A percentile compares a stretch with the other conserved stretches of the same genome.
Evolutionary conservation across 306 rosid genomes (phyloP).

Genomic region (Lagenaria siceraria): DNA sequence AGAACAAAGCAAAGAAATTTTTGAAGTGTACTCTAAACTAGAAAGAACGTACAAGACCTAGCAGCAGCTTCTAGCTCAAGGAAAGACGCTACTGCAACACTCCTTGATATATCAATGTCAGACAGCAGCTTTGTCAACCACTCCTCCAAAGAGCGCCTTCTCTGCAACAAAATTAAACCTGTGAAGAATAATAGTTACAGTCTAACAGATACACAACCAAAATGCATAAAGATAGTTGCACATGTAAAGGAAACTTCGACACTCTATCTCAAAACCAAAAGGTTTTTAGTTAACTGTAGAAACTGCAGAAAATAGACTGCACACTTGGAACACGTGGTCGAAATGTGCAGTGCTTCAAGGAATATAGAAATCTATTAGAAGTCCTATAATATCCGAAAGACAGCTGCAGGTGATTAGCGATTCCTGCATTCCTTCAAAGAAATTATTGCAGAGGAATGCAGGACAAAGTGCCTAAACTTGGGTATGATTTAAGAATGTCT

Average conservation of each 20-base stretch:
- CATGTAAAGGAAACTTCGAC: background rate
- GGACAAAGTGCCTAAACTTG: background rate
- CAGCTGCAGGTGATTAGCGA: background rate
- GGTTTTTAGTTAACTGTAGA: background rate
- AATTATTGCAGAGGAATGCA: background rate
- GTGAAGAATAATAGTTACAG: slow-evolving; percentile 19
- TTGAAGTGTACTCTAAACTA: slow-evolving; percentile 13
- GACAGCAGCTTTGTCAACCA: slow-evolving; percentile 83
- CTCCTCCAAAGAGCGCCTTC: slow-evolving; percentile 95
- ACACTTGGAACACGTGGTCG: background rate
- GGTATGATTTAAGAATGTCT: background rate
- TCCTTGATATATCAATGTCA: slow-evolving; percentile 85
- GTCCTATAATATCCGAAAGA: background rate
- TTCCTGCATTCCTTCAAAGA: background rate
- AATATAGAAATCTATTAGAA: background rate
- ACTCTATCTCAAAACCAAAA: background rate
- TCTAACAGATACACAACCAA: background rate
- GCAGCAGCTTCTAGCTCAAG: slow-evolving; percentile 97
- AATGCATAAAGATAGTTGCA: background rate
- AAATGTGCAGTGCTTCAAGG: background rate
- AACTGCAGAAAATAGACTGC: background rate
- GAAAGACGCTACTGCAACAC: slow-evolving; percentile 85
- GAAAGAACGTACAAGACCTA: slow-evolving; percentile 77
- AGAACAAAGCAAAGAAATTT: slow-evolving; percentile 6
- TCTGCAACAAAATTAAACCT: slow-evolving; percentile 52